These are phyloP conservation scores for Marasmius oreades DNA, from an alignment of 1,284 basidiomycete species.

Conservation along the genomic window DNA sequence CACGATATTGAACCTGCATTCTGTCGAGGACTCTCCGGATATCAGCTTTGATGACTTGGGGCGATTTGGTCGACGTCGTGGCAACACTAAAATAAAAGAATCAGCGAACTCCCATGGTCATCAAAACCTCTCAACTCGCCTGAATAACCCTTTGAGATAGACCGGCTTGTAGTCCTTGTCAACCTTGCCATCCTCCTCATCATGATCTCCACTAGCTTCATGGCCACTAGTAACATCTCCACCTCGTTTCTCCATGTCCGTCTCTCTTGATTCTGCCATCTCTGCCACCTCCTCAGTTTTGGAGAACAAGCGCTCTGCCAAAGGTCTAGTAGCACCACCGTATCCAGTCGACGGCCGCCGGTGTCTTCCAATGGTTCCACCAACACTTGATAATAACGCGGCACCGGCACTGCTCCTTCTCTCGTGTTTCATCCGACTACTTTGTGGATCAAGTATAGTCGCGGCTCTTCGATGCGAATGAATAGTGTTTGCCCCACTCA, in stretches of 20 bases:
- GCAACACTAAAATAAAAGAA: conserved; percentile 60
- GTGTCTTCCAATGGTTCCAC: conserved; percentile 61
- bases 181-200: conserved; percentile 21
- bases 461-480: conserved; percentile 63
- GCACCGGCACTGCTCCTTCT: conserved; percentile 74
- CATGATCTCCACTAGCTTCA: conserved; percentile 17
- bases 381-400: conserved; percentile 44
- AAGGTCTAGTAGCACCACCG: conserved; percentile 36
- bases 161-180: conserved; percentile 84
- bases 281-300: conserved; percentile 44
- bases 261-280: conserved; percentile 37
- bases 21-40: conserved; percentile 86
- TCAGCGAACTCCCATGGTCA: conserved; percentile 2
- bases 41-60: conserved; percentile 78
- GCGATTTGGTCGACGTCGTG: conserved; percentile 91
- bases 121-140: conserved; percentile 39
- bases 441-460: conserved; percentile 67
- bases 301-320: conserved; percentile 47
- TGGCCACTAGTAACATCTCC: conserved; percentile 21
- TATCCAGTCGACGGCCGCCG: conserved; percentile 65
- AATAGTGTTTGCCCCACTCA: conserved; percentile 25
- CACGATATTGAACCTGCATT: conserved; percentile 92
- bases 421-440: conserved; percentile 52
- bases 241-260: conserved; percentile 21
- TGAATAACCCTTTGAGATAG: conserved; percentile 87